These are phyloP conservation scores for Perkinsus olseni DNA, from an alignment of 169 alveolate genomes.

Conservation along the genomic window DNA sequence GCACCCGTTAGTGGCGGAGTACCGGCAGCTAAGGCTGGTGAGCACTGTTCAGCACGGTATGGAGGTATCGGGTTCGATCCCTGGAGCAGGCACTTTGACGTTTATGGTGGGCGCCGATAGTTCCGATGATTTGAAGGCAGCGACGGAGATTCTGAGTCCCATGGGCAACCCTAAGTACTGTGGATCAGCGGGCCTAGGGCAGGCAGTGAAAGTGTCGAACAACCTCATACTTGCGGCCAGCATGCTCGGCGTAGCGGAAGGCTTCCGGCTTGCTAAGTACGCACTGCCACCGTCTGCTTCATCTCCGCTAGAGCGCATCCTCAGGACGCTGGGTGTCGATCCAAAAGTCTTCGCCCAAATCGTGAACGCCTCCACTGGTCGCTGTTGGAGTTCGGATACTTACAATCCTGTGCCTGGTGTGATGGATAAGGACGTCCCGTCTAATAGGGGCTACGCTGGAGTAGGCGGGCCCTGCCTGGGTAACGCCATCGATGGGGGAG, in stretches of 20 bases:
- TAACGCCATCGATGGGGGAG: neutral
- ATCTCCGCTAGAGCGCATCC: too few species aligned
- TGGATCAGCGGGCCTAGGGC: conserved; percentile 40
- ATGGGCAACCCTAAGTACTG: conserved; percentile 56
- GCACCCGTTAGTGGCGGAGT: conserved; percentile 15
- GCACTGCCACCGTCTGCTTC: too few species aligned
- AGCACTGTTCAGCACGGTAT: too few species aligned
- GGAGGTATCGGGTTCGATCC: neutral
- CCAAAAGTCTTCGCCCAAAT: conserved; percentile 37
- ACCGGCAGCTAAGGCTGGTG: neutral
- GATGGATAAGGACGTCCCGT: conserved; percentile 39
- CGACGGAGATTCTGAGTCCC: conserved; percentile 25
- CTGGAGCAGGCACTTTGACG: conserved; percentile 33
- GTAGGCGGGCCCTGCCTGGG: neutral
- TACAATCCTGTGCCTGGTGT: conserved; percentile 60
- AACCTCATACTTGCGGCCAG: conserved; percentile 49
- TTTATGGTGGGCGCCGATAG: conserved; percentile 58
- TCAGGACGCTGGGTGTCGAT: conserved; percentile 41
- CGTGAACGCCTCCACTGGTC: conserved; percentile 37
- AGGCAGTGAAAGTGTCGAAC: conserved; percentile 47
- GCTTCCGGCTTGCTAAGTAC: conserved; percentile 42
- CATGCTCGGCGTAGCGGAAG: conserved; percentile 56
- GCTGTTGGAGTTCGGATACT: conserved; percentile 49
- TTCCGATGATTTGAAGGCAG: conserved; percentile 26
- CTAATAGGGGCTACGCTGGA: conserved; percentile 39